Percentiles rank a stretch among this genome's conserved stretches.
Conservation (phyloP, 768 basidiomycete genomes). For the Mrakia blollopis region DNA sequence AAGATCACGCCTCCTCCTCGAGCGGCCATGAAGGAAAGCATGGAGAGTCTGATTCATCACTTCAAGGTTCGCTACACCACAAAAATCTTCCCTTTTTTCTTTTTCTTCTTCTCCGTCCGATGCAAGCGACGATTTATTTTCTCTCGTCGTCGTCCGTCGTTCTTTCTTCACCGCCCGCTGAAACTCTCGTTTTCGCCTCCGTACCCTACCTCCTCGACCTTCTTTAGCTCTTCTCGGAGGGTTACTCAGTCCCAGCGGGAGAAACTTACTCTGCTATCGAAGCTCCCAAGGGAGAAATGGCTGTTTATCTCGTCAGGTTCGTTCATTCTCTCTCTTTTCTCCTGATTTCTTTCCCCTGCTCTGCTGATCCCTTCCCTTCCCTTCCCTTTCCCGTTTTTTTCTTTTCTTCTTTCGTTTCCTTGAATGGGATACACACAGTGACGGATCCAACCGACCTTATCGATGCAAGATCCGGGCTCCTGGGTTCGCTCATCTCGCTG, state of each 20-base stretch:
- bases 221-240: conserved; percentile 81
- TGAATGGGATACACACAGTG: conserved; percentile 58
- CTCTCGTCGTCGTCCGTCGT: not conserved
- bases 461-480: conserved; percentile 95
- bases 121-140: no score
- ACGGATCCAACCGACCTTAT: conserved; percentile 93
- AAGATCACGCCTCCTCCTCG: conserved; percentile 94
- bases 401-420: not conserved
- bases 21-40: conserved; percentile 98
- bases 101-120: conserved; percentile 20
- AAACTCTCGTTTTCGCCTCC: no score
- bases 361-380: not conserved
- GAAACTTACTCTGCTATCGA: conserved; percentile 98
- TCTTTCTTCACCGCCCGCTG: not conserved
- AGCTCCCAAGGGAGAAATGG: conserved; percentile 99
- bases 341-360: not conserved
- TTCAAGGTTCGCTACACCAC: conserved; percentile 90
- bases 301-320: conserved; percentile 91
- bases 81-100: no score
- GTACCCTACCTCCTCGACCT: not conserved
- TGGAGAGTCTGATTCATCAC: conserved; percentile 96
- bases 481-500: conserved; percentile 91
- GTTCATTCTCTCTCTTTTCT: conserved; percentile 41
- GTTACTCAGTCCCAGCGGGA: conserved; percentile 77
- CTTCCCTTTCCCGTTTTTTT: no score